Base-by-base conservation (phyloP, 2,329 filamentous ascomycete species). In the Botrytis aclada region DNA sequence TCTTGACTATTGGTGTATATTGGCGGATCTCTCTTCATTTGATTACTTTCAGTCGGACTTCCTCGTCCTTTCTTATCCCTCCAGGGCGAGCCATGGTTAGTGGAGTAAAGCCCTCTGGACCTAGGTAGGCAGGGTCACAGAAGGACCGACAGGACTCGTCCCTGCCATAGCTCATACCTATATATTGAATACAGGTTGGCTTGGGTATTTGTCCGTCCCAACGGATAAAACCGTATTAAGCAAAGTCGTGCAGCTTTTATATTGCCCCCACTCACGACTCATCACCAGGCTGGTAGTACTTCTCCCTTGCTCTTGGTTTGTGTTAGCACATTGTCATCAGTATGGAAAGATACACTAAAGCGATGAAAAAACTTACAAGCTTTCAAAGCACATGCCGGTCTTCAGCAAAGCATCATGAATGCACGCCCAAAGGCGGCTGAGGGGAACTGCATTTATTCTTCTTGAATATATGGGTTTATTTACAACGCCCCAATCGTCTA, bases 81-180 rank as follows among this genome's bases (percentile, higher is more conserved):
- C 14, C 1, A 16, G 14, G n/a, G 54, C 54, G n/a, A 20, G 20
- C n/a, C n/a, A 32, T 32, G 16, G 14, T 56, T 14, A 56, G 6
- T 0, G 6, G n/a, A 32, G 54, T 56, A 4, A 32, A 56, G 7
- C 54, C 54, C 9, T 56, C 14, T 56, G 29, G 54, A 1, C 14
- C n/a, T 3, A 9, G 2, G 6, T 56, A 9, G 16, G 14, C 16
- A 56, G 54, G 12, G 14, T 32, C n/a, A 6, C n/a, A 18, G 6
- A 56, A 8, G 3, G n/a, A 32, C 54, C 9, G 1, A 7, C 14
- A 32, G n/a, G 0, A 8, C 16, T 2, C 32, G 2, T 5, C 16
- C 1, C 16, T 18, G 7, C 14, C 6, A 29, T 56, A 18, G 54
- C 14, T 56, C n/a, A 56, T 56, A 32, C n/a, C n/a, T 18, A 56